Conservation (phyloP, 371 early-diverging fungal genomes). For the Mucor sp. region DNA sequence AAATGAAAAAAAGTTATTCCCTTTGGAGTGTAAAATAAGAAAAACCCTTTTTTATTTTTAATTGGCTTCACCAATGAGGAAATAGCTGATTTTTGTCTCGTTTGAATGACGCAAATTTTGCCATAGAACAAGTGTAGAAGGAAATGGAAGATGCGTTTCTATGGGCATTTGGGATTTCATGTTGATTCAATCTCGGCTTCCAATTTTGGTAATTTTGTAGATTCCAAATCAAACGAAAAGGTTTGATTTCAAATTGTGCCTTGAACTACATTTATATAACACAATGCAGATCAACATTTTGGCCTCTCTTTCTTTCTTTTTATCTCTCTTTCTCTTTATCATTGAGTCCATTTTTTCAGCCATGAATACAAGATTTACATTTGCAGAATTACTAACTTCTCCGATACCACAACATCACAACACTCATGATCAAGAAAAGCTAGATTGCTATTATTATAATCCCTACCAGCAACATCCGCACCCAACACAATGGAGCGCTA, state of each 20-base stretch:
- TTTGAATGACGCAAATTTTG: conserved; percentile 1
- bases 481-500: not conserved
- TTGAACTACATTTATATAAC: not conserved
- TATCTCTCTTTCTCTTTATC: not conserved
- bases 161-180: not conserved
- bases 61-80: conserved; percentile 2
- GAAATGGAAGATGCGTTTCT: not conserved
- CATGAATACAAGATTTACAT: conserved; percentile 8
- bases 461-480: not conserved
- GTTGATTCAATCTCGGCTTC: not conserved
- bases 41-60: not conserved
- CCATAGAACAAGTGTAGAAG: not conserved
- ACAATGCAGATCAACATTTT: not conserved
- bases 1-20: not conserved
- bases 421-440: not conserved
- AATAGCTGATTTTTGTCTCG: not conserved
- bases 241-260: not conserved
- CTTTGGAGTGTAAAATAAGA: not conserved
- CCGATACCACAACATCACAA: not conserved
- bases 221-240: not conserved
- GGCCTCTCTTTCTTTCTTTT: not conserved
- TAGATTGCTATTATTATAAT: not conserved
- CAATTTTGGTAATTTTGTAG: not conserved
- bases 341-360: not conserved
- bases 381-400: conserved; percentile 5